Evolutionary conservation across 371 early-diverging fungal genomes (phyloP).

Genomic region (Apophysomyces trapeziformis): DNA sequence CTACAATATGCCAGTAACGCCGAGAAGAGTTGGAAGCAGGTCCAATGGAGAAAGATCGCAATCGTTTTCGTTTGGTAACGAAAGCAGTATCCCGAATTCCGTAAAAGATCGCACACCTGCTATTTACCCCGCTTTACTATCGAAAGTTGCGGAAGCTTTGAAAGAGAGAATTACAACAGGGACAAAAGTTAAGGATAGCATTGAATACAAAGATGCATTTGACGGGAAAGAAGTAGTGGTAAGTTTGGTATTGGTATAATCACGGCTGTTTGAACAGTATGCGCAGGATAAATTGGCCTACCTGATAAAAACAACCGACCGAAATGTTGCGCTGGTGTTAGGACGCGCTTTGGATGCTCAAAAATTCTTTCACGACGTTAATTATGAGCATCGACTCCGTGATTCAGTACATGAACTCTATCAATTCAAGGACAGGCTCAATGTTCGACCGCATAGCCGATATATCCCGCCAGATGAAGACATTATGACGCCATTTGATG

Average conservation of each 20-base stretch:
- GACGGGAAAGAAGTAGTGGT: conserved; percentile 85
- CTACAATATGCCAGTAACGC: conserved; percentile 12
- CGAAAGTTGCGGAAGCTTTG: conserved; percentile 77
- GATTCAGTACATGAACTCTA: conserved; percentile 71
- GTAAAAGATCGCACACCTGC: conserved; percentile 11
- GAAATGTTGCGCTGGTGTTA: conserved; percentile 67
- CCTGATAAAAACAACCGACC: conserved; percentile 66
- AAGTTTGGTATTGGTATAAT: conserved; percentile 10
- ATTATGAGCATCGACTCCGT: conserved; percentile 64
- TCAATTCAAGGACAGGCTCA: conserved; percentile 54
- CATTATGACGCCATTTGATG: conserved; percentile 12
- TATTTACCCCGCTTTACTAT: conserved; percentile 79
- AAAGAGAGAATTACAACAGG: conserved; percentile 46
- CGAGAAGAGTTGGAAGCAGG: conserved; percentile 6
- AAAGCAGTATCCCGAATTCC: conserved; percentile 1
- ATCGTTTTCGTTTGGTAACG: conserved; percentile 22
- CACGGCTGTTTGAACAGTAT: not conserved
- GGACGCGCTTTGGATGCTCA: conserved; percentile 79
- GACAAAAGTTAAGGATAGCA: conserved; percentile 71
- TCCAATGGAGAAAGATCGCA: conserved; percentile 19
- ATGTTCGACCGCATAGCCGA: conserved; percentile 15
- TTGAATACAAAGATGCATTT: conserved; percentile 82
- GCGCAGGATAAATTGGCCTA: conserved; percentile 61
- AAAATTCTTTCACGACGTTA: conserved; percentile 74
- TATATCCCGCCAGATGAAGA: conserved; percentile 21